These are phyloP conservation scores for Ceratonia siliqua DNA, from an alignment of 306 rosid species.

Conservation along the genomic window DNA sequence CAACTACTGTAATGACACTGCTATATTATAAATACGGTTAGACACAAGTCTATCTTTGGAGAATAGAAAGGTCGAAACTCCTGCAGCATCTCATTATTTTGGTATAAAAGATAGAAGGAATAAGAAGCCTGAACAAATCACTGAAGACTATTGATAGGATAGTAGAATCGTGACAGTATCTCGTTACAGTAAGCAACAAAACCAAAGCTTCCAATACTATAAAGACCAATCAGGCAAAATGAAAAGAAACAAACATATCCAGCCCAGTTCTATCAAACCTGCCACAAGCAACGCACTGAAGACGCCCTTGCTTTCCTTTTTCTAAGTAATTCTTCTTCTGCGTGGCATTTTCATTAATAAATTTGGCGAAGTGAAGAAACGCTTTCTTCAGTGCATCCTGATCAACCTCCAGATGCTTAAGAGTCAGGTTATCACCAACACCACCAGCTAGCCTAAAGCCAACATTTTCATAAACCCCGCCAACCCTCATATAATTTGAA, in stretches of 20 bases:
- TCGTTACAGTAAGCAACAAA: neutral
- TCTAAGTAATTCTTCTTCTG: conserved; percentile 75
- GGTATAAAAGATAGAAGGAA: neutral
- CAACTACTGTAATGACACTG: neutral
- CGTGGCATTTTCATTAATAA: conserved; percentile 57
- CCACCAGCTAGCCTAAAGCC: conserved; percentile 44
- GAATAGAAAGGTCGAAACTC: neutral
- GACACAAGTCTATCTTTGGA: neutral
- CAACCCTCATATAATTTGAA: conserved; percentile 59
- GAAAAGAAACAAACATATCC: conserved; percentile 2
- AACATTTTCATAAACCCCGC: conserved; percentile 41
- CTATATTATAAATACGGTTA: neutral
- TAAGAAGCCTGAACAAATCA: neutral
- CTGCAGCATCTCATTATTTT: neutral
- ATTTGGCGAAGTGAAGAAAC: conserved; percentile 63
- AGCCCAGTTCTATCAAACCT: conserved; percentile 61
- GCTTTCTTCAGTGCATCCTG: conserved; percentile 69
- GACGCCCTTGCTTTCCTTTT: conserved; percentile 75
- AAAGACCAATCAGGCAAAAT: conserved; percentile 9
- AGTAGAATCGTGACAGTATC: neutral
- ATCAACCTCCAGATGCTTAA: conserved; percentile 65
- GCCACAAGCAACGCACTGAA: conserved; percentile 82
- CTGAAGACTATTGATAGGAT: too few relatives aligned
- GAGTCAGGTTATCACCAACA: conserved; percentile 18
- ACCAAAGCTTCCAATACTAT: neutral